Evolutionary conservation across 139 green algal species (phyloP).

Genomic region (Coccomyxa sp.): DNA sequence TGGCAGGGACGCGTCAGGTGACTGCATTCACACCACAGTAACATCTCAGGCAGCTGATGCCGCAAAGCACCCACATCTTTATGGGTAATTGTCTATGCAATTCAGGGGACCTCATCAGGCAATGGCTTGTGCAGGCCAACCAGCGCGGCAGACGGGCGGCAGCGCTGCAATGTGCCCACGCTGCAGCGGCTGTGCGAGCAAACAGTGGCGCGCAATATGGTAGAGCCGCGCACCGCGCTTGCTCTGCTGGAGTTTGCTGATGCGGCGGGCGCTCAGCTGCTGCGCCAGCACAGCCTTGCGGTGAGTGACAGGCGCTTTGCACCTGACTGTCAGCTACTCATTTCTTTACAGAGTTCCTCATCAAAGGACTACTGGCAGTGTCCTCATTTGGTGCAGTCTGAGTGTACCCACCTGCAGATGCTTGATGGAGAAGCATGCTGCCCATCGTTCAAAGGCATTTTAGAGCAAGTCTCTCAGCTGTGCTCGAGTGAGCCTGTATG

Average conservation of each 20-base stretch:
- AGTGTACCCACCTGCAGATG: neutral
- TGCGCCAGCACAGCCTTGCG: slow-evolving; percentile 64
- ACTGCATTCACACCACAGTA: no score
- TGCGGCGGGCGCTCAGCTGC: slow-evolving; percentile 48
- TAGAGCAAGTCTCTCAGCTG: neutral
- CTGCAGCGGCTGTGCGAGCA: slow-evolving; percentile 75
- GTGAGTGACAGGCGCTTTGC: neutral
- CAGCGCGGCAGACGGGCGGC: neutral
- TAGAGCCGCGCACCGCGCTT: slow-evolving; percentile 70
- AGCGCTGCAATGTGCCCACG: slow-evolving; percentile 19
- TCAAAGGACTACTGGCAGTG: neutral
- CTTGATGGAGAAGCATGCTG: neutral
- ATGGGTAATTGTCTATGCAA: no score
- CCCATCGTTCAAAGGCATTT: neutral
- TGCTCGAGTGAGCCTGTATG: no score
- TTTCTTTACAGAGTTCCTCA: neutral
- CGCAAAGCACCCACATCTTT: no score
- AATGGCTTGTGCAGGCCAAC: neutral
- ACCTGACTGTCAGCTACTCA: neutral
- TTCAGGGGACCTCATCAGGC: no score
- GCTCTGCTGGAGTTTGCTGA: slow-evolving; percentile 81
- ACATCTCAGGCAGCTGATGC: no score
- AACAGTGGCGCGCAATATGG: slow-evolving; percentile 55
- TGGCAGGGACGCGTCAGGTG: no score
- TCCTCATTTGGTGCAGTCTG: neutral